Conservation (phyloP, 345 rosid species). For the Lepidium aucheri region DNA sequence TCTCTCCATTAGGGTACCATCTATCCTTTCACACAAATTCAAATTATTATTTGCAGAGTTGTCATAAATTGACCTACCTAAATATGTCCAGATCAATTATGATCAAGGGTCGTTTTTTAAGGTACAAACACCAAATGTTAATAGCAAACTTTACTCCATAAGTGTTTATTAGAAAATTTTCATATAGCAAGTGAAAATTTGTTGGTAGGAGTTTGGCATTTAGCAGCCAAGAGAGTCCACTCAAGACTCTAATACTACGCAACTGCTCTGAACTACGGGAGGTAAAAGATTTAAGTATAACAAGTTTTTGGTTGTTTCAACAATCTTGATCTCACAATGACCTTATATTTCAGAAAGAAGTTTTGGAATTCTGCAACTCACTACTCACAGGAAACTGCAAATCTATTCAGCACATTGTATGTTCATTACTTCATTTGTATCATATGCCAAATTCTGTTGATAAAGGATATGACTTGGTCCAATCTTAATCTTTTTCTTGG, state of each 20-base stretch:
- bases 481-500: neutral
- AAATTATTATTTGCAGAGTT: constrained; percentile 41
- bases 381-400: constrained; percentile 64
- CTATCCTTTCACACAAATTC: neutral
- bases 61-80: constrained; percentile 51
- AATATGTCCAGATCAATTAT: constrained; percentile 69
- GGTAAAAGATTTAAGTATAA: constrained; percentile 31
- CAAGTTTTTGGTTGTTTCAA: neutral
- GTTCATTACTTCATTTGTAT: constrained; percentile 27
- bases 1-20: neutral
- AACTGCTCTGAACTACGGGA: constrained; percentile 72
- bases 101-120: constrained; percentile 69
- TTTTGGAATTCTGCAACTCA: constrained; percentile 51
- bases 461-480: neutral
- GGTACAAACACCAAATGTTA: constrained; percentile 29
- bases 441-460: neutral
- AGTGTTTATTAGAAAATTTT: neutral
- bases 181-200: neutral
- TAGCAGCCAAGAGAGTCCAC: constrained; percentile 38
- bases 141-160: neutral
- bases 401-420: constrained; percentile 56
- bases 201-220: constrained; percentile 54
- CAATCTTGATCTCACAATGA: neutral
- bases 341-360: constrained; percentile 50
- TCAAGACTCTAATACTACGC: constrained; percentile 67